A percentile compares a stretch with the other conserved stretches of the same genome.
These are phyloP conservation scores for Crataegus laevigata DNA, from an alignment of 306 rosid genomes.

Conservation along the genomic window DNA sequence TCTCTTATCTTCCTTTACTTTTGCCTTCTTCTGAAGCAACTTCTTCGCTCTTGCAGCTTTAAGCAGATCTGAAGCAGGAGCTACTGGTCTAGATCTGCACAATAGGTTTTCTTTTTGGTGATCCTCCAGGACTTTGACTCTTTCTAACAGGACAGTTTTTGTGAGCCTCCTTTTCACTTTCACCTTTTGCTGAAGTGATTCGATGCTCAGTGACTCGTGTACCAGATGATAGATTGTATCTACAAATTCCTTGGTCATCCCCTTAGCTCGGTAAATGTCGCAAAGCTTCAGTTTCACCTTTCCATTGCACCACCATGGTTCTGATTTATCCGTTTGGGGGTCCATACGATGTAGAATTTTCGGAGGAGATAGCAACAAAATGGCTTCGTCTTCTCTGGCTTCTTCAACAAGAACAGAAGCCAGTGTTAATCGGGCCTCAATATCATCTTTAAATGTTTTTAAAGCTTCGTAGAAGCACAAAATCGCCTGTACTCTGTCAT, in stretches of 20 bases:
- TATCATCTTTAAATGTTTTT: constrained; percentile 48
- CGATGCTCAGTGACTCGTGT: constrained; percentile 34
- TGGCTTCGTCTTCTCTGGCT: constrained; percentile 68
- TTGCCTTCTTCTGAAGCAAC: constrained; percentile 61
- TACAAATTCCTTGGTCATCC: constrained; percentile 39
- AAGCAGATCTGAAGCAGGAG: constrained; percentile 53
- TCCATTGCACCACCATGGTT: constrained; percentile 72
- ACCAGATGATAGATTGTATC: constrained; percentile 32
- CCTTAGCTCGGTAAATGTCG: constrained; percentile 34
- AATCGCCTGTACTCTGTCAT: constrained; percentile 57
- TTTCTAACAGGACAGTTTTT: constrained; percentile 51
- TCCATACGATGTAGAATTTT: constrained; percentile 37
- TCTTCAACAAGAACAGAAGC: constrained; percentile 86
- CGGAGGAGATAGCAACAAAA: constrained; percentile 66
- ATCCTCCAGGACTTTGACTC: constrained; percentile 48
- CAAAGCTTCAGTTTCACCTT: constrained; percentile 42
- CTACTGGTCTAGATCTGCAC: constrained; percentile 61
- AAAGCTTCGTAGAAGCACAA: constrained; percentile 57
- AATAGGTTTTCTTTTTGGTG: constrained; percentile 51
- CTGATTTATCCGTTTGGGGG: constrained; percentile 38
- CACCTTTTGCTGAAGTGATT: constrained; percentile 38
- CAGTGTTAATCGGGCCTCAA: constrained; percentile 65
- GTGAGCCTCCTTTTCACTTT: constrained; percentile 61
- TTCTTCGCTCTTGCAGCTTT: constrained; percentile 75
- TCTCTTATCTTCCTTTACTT: constrained; percentile 52